Evolutionary conservation across 2,329 filamentous ascomycete species (phyloP).

Genomic region (Colletotrichum tanaceti): DNA sequence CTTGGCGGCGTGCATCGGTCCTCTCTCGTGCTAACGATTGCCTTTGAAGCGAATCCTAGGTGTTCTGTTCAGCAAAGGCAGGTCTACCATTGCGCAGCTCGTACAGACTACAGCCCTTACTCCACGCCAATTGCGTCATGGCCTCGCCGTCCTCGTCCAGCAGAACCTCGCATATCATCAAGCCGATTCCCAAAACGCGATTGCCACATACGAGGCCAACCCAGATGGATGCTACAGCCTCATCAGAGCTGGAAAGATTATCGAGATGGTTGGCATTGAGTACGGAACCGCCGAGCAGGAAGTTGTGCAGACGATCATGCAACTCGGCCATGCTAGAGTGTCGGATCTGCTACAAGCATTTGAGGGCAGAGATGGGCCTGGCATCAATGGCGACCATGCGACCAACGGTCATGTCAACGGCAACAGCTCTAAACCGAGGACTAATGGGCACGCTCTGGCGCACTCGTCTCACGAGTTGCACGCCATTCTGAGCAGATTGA

Average conservation of each 20-base stretch:
- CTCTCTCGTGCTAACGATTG: constrained; percentile 31
- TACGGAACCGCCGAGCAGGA: constrained; percentile 80
- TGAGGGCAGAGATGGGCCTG: constrained; percentile 37
- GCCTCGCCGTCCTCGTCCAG: constrained; percentile 85
- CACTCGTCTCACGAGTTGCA: constrained; percentile 62
- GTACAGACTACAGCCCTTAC: constrained; percentile 78
- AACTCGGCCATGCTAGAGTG: constrained; percentile 81
- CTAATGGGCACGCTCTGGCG: constrained; percentile 53
- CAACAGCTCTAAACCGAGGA: constrained; percentile 49
- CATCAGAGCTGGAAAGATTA: constrained; percentile 82
- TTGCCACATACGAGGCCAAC: constrained; percentile 87
- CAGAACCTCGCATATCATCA: constrained; percentile 86
- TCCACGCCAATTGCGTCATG: constrained; percentile 81
- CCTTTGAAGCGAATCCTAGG: constrained; percentile 81
- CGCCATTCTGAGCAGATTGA: constrained; percentile 62
- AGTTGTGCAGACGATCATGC: constrained; percentile 79
- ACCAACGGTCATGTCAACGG: constrained; percentile 46
- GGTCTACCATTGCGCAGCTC: constrained; percentile 77
- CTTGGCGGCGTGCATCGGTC: background rate
- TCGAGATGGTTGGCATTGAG: constrained; percentile 78
- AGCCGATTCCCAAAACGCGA: constrained; percentile 69
- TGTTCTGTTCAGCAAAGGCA: constrained; percentile 80
- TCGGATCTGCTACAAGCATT: constrained; percentile 76
- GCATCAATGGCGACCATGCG: constrained; percentile 42
- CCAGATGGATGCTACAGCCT: constrained; percentile 83